Percentiles rank a stretch among this genome's conserved stretches.
Evolutionary conservation across 768 basidiomycete genomes (phyloP).

Genomic region (Lactarius indigo): DNA sequence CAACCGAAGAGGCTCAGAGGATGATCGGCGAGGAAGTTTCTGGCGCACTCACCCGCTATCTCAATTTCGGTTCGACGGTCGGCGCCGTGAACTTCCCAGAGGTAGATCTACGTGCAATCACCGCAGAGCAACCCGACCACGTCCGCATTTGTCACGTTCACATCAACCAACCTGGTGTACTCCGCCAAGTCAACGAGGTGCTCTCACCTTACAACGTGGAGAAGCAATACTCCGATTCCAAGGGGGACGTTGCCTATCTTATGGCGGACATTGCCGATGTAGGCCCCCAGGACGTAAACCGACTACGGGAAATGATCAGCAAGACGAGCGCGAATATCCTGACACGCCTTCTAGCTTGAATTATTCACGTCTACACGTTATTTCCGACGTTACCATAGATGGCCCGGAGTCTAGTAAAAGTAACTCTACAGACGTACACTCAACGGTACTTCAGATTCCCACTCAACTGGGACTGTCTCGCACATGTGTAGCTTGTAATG

Average conservation of each 20-base stretch:
- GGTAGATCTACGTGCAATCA: constrained; percentile 92
- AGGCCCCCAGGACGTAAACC: constrained; percentile 72
- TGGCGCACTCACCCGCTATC: constrained; percentile 78
- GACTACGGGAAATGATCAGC: constrained; percentile 73
- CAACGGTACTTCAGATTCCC: constrained; percentile 16
- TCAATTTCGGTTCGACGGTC: constrained; percentile 85
- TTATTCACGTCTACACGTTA: neutral
- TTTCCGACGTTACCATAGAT: neutral
- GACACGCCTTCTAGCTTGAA: constrained; percentile 72
- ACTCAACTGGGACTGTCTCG: constrained; percentile 22
- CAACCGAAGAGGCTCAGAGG: constrained; percentile 96
- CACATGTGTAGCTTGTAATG: constrained; percentile 16
- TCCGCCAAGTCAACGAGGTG: constrained; percentile 91
- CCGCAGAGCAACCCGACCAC: constrained; percentile 71
- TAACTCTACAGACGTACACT: constrained; percentile 1
- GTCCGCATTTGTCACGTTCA: constrained; percentile 95
- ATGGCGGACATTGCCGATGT: constrained; percentile 97
- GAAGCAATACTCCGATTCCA: constrained; percentile 98
- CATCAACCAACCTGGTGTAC: constrained; percentile 92
- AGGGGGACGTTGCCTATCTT: constrained; percentile 89
- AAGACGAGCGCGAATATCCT: constrained; percentile 83
- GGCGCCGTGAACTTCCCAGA: constrained; percentile 99
- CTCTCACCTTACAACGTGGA: constrained; percentile 96
- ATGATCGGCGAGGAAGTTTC: constrained; percentile 98
- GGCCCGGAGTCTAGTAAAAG: neutral